Evolutionary conservation across 306 rosid species (phyloP), one percentile per base, ranked within the genome.

Genomic region (Casuarina glauca): DNA sequence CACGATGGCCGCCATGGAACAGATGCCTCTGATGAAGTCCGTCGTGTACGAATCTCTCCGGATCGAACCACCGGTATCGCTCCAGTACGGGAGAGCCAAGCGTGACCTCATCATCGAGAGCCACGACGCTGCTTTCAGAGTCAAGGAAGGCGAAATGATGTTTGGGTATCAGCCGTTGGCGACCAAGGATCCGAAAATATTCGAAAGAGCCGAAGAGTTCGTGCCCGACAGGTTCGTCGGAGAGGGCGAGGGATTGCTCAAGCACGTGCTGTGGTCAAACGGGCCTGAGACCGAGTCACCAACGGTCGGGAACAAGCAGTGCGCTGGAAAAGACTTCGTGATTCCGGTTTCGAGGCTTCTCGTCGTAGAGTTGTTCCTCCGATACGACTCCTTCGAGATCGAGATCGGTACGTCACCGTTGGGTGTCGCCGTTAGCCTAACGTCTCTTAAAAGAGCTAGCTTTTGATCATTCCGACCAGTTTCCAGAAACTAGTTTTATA

Each of bases 151-250:
- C 5, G 97, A 95, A 68, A 19, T 93, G 86, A 8, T 95, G 38
- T 91, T 90, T 62, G 99, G 99, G 67, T 95, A 7, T 76, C 99
- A 95, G 69, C 97, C 99, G 0, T 93, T 91, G 35, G 99, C 99
- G 15, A 93, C 99, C 0, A 89, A 86, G 76, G 99, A 95, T 57
- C 90, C 93, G 0, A 88, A 77, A 58, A 88, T 95, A 19, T 95
- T 95, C 69, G 94, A 88, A 11, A 70, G 76, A 1, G 64, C 94
- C 0, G 86, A 83, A 3, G 96, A 93, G 82, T 95, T 89, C 62
- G 93, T 95, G 1, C 79, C 91, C 35, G 94, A 90, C 5, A 74
- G 99, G 74, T 95, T 95, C 72, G 48, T 91, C 9, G 99, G 97
- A 2, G 96, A 90, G 11, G 99, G 97, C 0, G 99, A 93, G 84